Conservation (phyloP, 805 yeast genomes). For the Candida ortonii region DNA sequence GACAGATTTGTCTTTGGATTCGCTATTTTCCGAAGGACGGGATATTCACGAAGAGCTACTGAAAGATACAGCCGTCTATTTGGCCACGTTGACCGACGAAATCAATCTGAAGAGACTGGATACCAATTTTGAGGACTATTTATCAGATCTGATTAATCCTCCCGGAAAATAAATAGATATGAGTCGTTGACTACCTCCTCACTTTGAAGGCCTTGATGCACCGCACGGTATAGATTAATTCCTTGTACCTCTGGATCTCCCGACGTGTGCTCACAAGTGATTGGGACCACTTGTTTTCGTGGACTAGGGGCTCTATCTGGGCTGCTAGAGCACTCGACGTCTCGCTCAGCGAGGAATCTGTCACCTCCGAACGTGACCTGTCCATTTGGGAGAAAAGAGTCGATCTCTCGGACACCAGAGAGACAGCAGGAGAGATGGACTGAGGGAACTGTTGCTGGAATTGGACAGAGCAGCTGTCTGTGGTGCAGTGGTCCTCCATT, state of each 20-base stretch:
- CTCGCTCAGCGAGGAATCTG: too few species aligned
- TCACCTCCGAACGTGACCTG: neutral
- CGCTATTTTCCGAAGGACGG: conserved; percentile 11
- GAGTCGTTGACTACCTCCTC: too few species aligned
- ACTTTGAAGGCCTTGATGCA: conserved; percentile 27
- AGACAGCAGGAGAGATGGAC: too few species aligned
- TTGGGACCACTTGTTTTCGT: too few species aligned
- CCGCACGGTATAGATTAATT: conserved; percentile 27
- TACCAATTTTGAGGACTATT: conserved; percentile 10
- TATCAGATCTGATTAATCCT: conserved; percentile 4
- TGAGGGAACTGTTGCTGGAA: too few species aligned
- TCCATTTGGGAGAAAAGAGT: neutral
- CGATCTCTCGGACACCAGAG: too few species aligned
- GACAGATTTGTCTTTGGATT: conserved; percentile 45
- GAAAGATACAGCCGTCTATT: conserved; percentile 7
- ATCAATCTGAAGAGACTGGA: conserved; percentile 10
- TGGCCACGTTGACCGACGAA: conserved; percentile 3
- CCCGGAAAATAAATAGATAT: too few species aligned
- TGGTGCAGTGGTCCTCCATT: conserved; percentile 1
- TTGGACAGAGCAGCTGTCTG: too few species aligned
- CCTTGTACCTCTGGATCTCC: conserved; percentile 21
- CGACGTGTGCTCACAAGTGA: too few species aligned
- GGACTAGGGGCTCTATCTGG: neutral
- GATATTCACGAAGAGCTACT: conserved; percentile 13
- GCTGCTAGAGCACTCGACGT: neutral